Evolutionary conservation across 805 yeast species (phyloP).

Genomic region (Barnettozyma wickerhamii): DNA sequence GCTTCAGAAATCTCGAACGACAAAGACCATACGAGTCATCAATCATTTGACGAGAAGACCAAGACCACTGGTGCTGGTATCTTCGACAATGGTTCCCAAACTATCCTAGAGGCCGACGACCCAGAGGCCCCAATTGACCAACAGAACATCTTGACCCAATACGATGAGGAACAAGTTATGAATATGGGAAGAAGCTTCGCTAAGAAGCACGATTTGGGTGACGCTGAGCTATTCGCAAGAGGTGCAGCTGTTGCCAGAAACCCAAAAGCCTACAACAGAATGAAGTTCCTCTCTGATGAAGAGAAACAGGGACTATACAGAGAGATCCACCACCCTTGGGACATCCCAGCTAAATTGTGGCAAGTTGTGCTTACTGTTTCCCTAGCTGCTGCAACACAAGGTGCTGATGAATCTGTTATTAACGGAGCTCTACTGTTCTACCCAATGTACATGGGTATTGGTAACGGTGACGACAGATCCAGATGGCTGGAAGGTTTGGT

Average conservation of each 20-base stretch:
- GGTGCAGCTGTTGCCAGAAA: constrained; percentile 67
- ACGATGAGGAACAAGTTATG: constrained; percentile 59
- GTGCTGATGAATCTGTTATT: constrained; percentile 75
- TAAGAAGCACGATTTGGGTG: constrained; percentile 40
- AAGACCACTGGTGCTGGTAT: constrained; percentile 1
- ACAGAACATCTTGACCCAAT: constrained; percentile 48
- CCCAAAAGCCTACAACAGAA: constrained; percentile 53
- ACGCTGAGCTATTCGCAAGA: constrained; percentile 50
- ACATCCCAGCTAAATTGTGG: constrained; percentile 38
- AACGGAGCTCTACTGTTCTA: constrained; percentile 68
- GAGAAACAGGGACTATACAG: constrained; percentile 47
- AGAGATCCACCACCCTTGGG: constrained; percentile 46
- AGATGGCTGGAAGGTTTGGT: constrained; percentile 59
- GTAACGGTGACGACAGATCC: constrained; percentile 39
- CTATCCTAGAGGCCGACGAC: constrained; percentile 3
- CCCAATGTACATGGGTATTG: constrained; percentile 51
- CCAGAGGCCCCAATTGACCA: constrained; percentile 3
- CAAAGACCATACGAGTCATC: constrained; percentile 1
- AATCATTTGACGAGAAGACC: background rate
- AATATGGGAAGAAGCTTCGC: constrained; percentile 70
- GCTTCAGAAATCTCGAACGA: background rate
- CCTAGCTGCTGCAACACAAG: constrained; percentile 75
- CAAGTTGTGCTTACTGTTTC: constrained; percentile 63
- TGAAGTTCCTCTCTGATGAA: constrained; percentile 50
- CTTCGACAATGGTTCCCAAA: constrained; percentile 2